These are phyloP conservation scores for Paramecium caudatum DNA, from an alignment of 73 alveolate species.

Conservation along the genomic window DNA sequence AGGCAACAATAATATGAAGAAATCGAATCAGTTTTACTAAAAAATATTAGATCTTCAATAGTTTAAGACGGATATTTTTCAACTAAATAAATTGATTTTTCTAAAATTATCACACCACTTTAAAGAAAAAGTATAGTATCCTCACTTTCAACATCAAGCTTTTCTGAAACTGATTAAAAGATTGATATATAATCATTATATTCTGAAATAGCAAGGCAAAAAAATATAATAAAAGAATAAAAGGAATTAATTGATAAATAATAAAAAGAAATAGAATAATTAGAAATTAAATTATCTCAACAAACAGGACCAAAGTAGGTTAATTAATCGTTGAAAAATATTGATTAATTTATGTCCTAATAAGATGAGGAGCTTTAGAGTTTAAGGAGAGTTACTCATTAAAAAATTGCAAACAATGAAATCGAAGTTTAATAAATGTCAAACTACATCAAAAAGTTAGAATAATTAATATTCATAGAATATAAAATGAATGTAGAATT, in stretches of 20 bases:
- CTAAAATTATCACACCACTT: background rate
- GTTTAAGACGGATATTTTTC: conserved; percentile 28
- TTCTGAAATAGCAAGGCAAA: background rate
- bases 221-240: background rate
- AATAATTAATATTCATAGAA: background rate
- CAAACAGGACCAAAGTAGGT: too few species aligned
- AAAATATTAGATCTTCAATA: background rate
- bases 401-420: background rate
- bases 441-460: background rate
- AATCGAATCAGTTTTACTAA: background rate
- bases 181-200: background rate
- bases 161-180: background rate
- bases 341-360: conserved; percentile 4
- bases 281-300: background rate
- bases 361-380: conserved; percentile 2
- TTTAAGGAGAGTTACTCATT: background rate
- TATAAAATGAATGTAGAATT: background rate
- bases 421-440: background rate
- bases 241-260: background rate
- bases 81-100: conserved; percentile 25
- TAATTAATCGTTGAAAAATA: too few species aligned
- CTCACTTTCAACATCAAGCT: conserved; percentile 1
- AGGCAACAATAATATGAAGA: conserved; percentile 22
- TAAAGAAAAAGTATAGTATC: background rate
- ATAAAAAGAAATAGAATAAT: background rate